These are phyloP conservation scores for Dendrobium catenatum DNA, from an alignment of 106 monocot genomes.

Conservation along the genomic window DNA sequence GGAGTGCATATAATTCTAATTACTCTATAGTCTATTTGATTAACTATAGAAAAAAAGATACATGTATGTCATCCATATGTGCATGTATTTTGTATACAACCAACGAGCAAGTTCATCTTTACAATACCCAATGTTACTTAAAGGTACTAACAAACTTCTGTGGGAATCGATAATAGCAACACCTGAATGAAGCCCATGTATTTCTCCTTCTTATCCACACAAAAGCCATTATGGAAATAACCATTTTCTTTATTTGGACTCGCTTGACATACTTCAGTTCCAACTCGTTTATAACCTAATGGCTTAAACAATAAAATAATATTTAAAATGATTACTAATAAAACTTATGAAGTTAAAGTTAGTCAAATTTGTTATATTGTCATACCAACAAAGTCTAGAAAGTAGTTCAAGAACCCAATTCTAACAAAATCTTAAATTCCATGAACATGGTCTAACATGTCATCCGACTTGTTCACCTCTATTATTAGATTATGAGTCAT, in stretches of 20 bases:
- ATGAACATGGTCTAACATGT: too few species aligned
- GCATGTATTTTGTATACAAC: slow-evolving; percentile 75
- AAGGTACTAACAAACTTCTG: slow-evolving; percentile 68
- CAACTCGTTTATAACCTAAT: slow-evolving; percentile 81
- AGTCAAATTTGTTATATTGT: not conserved
- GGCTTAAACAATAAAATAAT: slow-evolving; percentile 14
- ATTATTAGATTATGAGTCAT: slow-evolving; percentile 44
- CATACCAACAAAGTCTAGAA: slow-evolving; percentile 89
- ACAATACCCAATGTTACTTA: slow-evolving; percentile 98
- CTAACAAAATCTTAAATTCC: too few species aligned
- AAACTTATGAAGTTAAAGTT: not conserved
- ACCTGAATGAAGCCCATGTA: slow-evolving; percentile 24
- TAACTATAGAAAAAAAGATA: slow-evolving; percentile 15
- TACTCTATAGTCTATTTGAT: not conserved
- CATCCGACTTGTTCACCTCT: too few species aligned
- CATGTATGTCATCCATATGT: slow-evolving; percentile 74
- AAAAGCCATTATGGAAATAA: slow-evolving; percentile 48
- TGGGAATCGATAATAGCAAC: slow-evolving; percentile 46
- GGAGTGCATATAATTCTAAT: not conserved
- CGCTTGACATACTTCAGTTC: slow-evolving; percentile 50
- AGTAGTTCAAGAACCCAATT: too few species aligned
- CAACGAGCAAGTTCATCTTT: slow-evolving; percentile 81
- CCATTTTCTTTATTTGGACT: slow-evolving; percentile 45
- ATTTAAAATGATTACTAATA: not conserved
- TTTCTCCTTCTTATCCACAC: slow-evolving; percentile 38